A percentile compares a stretch with the other conserved stretches of the same genome.
phyloP scores from a whole-genome alignment of 176 grass and related monocot genomes.

The Lolium multiflorum region DNA sequence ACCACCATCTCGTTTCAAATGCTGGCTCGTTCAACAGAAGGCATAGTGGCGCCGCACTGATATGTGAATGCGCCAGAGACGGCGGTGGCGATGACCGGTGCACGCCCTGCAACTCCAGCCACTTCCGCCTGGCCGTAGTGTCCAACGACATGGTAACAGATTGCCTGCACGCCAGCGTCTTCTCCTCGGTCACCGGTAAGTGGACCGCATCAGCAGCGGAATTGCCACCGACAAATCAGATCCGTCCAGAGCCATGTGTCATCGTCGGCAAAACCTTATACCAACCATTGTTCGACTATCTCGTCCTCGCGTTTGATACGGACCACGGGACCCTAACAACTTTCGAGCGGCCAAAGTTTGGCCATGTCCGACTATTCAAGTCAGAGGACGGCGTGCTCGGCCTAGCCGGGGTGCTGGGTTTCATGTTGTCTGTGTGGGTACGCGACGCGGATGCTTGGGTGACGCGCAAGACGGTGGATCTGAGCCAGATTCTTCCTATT shows the following conservation, averaged over 20 bases:
- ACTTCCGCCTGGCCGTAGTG: not conserved
- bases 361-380: slow-evolving; percentile 33
- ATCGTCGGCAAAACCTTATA: not conserved
- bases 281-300: no score
- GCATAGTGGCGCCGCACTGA: not conserved
- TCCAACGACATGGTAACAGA: not conserved
- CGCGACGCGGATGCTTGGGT: not conserved
- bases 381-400: slow-evolving; percentile 35
- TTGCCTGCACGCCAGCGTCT: not conserved
- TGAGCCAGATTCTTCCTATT: not conserved
- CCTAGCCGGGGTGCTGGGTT: slow-evolving; percentile 21
- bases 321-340: not conserved
- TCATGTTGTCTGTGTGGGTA: slow-evolving; percentile 17
- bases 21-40: no score
- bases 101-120: not conserved
- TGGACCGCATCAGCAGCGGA: not conserved
- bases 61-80: not conserved
- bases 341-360: not conserved
- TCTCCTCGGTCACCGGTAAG: not conserved
- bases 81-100: not conserved
- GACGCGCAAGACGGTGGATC: not conserved
- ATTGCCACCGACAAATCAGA: not conserved
- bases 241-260: not conserved
- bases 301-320: not conserved
- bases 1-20: not conserved